Evolutionary conservation across 1,284 basidiomycete genomes (phyloP).

Genomic region (Ganoderma leucocontextum): DNA sequence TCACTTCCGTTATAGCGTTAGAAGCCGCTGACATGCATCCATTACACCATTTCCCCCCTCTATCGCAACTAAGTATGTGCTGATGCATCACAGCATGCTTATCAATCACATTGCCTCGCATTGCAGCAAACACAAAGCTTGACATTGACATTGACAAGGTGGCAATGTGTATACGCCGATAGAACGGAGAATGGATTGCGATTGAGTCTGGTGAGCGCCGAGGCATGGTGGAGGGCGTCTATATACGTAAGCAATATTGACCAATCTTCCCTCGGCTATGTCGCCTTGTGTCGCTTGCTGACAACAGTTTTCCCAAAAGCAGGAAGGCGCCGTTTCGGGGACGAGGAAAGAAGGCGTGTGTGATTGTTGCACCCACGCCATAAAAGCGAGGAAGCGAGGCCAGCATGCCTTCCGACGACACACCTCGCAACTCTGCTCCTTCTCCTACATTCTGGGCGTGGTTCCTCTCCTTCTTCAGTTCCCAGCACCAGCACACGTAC

Average conservation of each 20-base stretch:
- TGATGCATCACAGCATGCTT: background rate
- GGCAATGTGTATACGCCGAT: background rate
- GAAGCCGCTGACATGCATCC: background rate
- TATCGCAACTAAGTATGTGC: background rate
- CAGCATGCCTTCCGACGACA: conserved; percentile 18
- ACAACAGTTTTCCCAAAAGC: conserved; percentile 4
- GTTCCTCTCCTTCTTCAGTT: conserved; percentile 13
- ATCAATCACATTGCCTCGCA: background rate
- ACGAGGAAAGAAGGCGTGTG: background rate
- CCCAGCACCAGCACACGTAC: background rate
- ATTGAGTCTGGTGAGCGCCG: too few relatives aligned
- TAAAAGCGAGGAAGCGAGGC: background rate
- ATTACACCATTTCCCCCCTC: background rate
- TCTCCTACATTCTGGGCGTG: conserved; percentile 9
- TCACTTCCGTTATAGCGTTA: background rate
- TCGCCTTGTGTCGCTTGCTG: background rate
- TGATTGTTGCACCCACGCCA: background rate
- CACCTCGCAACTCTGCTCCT: background rate
- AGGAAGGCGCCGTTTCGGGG: background rate
- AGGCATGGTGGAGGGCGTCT: background rate
- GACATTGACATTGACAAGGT: background rate
- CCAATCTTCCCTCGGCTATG: conserved; percentile 6
- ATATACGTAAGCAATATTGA: background rate
- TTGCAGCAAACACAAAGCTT: background rate
- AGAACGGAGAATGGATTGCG: conserved; percentile 1